Evolutionary conservation across 2,329 filamentous ascomycete genomes (phyloP), one percentile per base, ranked within the genome.

Genomic region (Aspergillus niger): DNA sequence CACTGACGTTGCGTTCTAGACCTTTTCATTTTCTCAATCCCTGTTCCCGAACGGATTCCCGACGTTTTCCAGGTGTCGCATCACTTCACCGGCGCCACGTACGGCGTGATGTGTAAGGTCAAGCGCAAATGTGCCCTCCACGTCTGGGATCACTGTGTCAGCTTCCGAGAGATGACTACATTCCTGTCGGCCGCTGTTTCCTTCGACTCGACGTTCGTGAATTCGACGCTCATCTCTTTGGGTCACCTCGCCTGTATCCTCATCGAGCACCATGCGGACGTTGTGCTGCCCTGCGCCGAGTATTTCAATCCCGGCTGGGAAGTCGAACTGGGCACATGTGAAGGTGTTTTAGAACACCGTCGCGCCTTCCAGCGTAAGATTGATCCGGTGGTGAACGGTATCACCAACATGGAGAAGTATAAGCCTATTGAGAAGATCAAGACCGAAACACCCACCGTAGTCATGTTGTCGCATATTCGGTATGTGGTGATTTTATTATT

Each of bases 231-330:
- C 52, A 75, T 64, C 3, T 64, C 77, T 13, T 75, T 80, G 30
- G 62, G 59, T 1, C 59, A 64, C 15, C 39, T 64, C 11, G 55
- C 62, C 5, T 62, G 62, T n/a, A 57, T 62, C 2, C 59, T 64
- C 8, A 62, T 64, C 17, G 62, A 64, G 55, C 77, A 80, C 61
- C 84, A 87, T 63, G 85, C 84, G 20, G 85, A 87, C 67, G 81
- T 85, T 20, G 77, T 84, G 50, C 72, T 84, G n/a, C 82, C 83
- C 8, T 85, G 80, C 67, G 79, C 80, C 32, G 85, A 86, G 64
- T 85, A 86, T 69, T 87, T 86, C 74, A 87, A 87, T 63, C 85
- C 85, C 3, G 84, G 83, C 50, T 87, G 85, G 85, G 85, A 87
- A 66, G 78, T 83, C 3, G 85, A 87, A 64, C 81, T 87, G 39